Evolutionary conservation across 495 filamentous ascomycete species (phyloP), one percentile per base, ranked within the genome.

Genomic region (Neurospora sp.): DNA sequence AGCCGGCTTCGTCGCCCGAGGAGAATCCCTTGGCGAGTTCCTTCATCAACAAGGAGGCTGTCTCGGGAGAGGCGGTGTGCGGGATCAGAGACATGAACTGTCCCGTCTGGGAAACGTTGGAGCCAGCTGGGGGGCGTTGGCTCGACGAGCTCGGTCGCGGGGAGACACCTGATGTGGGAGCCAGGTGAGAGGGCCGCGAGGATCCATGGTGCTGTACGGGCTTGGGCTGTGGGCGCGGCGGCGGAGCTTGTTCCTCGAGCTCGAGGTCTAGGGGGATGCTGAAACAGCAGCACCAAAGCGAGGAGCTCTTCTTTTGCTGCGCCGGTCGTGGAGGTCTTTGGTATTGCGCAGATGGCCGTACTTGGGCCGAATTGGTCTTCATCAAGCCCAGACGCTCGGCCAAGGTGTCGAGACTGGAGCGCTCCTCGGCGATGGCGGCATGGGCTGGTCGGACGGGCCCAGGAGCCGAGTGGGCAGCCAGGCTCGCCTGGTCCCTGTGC

Each of bases 21-120:
- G 92, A 93, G 74, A 96, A 87, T 12, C 94, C 93, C 78, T 97
- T 97, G 16, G 90, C 89, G 5, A 98, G 85, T 79, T 97, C 95
- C 39, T 87, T 84, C 48, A 93, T 86, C 38, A 94, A 85, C 27
- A 82, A 77, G 8, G 90, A 90, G 20, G 89, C 90, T 20, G 87
- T 92, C 80, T 89, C 84, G 3, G 91, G 91, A 0, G 87, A 86
- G 18, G 91, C 84, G 18, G 82, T 80, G 9, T 83, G 72, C 2
- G 93, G 93, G 72, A 96, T 92, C 76, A 93, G 84, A 6, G 90
- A 87, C 12, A 92, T 82, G 48, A 90, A 83, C 82, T 90, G 78
- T 81, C 83, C 73, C 77, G 87, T 84, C 82, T 83, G 80, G 39
- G 84, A 84, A 73, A 78, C 75, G 54, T 74, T 74, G 75, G 73